phyloP scores from a whole-genome alignment of 371 early-diverging fungal genomes.

The Choanephora cucurbitarum region DNA sequence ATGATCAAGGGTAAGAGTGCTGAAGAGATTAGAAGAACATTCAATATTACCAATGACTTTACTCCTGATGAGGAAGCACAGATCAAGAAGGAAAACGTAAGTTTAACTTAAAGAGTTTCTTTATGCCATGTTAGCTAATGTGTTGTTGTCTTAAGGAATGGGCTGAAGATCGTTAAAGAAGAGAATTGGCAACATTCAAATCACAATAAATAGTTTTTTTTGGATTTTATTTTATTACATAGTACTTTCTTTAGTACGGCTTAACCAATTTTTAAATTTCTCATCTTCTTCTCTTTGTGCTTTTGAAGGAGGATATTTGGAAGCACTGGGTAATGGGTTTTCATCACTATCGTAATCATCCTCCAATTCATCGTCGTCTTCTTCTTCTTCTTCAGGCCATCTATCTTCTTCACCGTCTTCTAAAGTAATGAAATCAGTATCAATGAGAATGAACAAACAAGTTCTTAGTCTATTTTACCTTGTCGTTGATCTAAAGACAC shows the following conservation, averaged over 20 bases:
- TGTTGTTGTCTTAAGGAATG: constrained; percentile 49
- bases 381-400: constrained; percentile 38
- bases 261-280: constrained; percentile 41
- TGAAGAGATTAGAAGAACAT: constrained; percentile 92
- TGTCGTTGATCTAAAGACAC: constrained; percentile 44
- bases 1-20: constrained; percentile 96
- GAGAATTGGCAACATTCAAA: no score
- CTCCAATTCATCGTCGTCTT: constrained; percentile 38
- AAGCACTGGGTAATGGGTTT: constrained; percentile 41
- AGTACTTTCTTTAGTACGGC: constrained; percentile 25
- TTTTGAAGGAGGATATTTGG: constrained; percentile 46
- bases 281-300: constrained; percentile 37
- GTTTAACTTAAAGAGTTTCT: constrained; percentile 24
- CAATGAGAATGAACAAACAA: no score
- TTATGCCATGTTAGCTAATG: not conserved
- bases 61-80: constrained; percentile 96
- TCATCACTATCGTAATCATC: constrained; percentile 43
- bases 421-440: no score
- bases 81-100: constrained; percentile 86
- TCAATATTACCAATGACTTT: constrained; percentile 95
- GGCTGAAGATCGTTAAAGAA: constrained; percentile 71
- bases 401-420: constrained; percentile 31
- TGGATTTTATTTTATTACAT: constrained; percentile 14
- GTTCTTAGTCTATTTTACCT: no score
- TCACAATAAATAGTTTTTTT: not conserved